Evolutionary conservation across 345 rosid species (phyloP).

Genomic region (Camelina hispida): DNA sequence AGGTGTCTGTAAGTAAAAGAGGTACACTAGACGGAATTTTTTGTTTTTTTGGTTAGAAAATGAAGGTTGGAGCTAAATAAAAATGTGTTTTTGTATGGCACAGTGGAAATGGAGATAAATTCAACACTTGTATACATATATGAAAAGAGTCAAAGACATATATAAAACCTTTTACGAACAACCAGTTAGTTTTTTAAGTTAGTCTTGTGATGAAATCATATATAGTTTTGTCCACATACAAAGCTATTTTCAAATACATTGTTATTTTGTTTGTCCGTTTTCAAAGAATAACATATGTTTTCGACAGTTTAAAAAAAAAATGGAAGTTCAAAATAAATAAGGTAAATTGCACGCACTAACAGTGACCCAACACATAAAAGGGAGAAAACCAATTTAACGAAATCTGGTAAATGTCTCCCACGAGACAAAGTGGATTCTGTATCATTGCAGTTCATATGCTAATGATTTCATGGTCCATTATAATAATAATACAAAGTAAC

Average conservation of each 20-base stretch:
- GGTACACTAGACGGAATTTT: background rate
- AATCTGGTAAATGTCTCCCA: constrained; percentile 47
- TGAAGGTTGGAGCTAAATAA: background rate
- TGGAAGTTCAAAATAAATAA: constrained; percentile 1
- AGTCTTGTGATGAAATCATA: constrained; percentile 14
- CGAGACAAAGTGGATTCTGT: constrained; percentile 36
- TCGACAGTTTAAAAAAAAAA: background rate
- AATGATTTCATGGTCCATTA: constrained; percentile 40
- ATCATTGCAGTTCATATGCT: constrained; percentile 48
- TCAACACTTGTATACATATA: background rate
- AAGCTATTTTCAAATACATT: constrained; percentile 28
- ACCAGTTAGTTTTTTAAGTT: background rate
- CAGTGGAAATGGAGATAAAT: background rate
- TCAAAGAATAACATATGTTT: background rate
- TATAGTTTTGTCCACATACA: constrained; percentile 23
- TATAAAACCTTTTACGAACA: background rate
- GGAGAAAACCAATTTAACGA: background rate
- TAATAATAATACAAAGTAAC: constrained; percentile 19
- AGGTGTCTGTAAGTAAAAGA: background rate
- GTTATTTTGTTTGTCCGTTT: background rate
- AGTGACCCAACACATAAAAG: constrained; percentile 28
- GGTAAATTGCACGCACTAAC: constrained; percentile 16
- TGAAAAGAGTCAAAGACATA: background rate
- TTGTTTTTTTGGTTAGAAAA: background rate
- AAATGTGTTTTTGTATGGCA: background rate